These are phyloP conservation scores for Tylopilus sp. DNA, from an alignment of 768 basidiomycete genomes.

Conservation along the genomic window DNA sequence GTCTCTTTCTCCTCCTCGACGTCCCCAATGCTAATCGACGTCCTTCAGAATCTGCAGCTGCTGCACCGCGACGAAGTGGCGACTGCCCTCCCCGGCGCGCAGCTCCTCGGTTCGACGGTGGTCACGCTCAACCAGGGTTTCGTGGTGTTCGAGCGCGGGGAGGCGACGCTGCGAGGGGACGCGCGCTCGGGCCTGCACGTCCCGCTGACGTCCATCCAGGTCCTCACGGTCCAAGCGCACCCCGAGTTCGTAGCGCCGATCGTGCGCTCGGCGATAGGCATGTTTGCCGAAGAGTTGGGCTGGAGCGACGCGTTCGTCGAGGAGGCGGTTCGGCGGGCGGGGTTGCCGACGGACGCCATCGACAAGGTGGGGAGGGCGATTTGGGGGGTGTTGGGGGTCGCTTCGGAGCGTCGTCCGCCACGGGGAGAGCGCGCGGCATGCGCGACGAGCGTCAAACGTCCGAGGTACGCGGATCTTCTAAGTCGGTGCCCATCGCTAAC, in stretches of 20 bases:
- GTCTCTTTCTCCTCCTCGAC: background rate
- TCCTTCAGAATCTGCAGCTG: background rate
- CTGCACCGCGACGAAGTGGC: background rate
- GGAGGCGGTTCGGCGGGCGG: background rate
- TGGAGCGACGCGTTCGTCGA: slow-evolving; percentile 11
- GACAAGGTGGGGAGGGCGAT: background rate
- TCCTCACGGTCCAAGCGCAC: background rate
- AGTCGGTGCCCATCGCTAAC: no score
- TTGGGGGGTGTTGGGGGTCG: background rate
- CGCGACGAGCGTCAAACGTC: no score
- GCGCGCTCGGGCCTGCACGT: background rate
- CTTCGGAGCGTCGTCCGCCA: no score
- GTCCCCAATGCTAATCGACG: no score
- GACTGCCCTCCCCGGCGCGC: background rate
- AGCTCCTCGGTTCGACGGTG: background rate
- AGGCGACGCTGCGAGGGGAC: background rate
- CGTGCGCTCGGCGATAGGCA: background rate
- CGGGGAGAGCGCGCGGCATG: no score
- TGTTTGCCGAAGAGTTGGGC: background rate
- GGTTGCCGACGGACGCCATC: background rate
- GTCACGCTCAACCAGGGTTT: background rate
- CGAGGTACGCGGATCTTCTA: no score
- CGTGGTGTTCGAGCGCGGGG: background rate
- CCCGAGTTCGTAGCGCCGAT: background rate
- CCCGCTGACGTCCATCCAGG: slow-evolving; percentile 34